Conservation (phyloP, 2,329 filamentous ascomycete genomes). For the Trichoderma harzianum region DNA sequence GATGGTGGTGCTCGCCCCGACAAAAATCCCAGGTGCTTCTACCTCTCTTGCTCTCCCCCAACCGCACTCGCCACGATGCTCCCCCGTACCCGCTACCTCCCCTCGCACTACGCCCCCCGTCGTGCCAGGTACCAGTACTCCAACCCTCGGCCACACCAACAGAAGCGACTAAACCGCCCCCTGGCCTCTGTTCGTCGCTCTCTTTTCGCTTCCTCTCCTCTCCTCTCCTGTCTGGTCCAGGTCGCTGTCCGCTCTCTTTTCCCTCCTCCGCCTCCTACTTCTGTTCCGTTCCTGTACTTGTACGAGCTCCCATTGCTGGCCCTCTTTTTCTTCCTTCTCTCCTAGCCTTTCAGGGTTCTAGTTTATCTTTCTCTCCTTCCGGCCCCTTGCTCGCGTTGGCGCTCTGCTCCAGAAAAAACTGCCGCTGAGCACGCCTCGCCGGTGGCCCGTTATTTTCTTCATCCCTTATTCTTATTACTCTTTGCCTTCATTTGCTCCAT, state of each 20-base stretch:
- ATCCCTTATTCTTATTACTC: conserved; percentile 20
- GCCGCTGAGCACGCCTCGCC: conserved; percentile 16
- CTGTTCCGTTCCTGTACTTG: conserved; percentile 21
- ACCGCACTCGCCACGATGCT: neutral
- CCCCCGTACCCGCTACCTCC: neutral
- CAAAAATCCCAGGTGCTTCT: neutral
- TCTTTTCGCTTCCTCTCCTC: conserved; percentile 29
- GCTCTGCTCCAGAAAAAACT: conserved; percentile 12
- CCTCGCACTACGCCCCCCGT: neutral
- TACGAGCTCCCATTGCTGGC: conserved; percentile 22
- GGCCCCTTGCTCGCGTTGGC: conserved; percentile 18
- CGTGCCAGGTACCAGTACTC: neutral
- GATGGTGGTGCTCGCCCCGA: neutral
- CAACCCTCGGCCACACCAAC: conserved; percentile 7
- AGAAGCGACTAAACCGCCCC: conserved; percentile 8
- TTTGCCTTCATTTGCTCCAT: conserved; percentile 18
- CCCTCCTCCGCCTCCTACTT: conserved; percentile 36
- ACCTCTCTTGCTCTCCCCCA: neutral
- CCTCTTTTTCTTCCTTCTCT: conserved; percentile 22
- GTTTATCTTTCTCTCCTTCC: conserved; percentile 12
- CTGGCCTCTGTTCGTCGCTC: conserved; percentile 23
- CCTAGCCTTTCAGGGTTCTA: conserved; percentile 15
- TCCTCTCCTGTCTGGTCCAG: conserved; percentile 25
- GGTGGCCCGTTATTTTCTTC: conserved; percentile 16
- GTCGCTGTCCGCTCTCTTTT: conserved; percentile 26